Conservation (phyloP, 495 filamentous ascomycete genomes). For the Aspergillus cavernicola region DNA sequence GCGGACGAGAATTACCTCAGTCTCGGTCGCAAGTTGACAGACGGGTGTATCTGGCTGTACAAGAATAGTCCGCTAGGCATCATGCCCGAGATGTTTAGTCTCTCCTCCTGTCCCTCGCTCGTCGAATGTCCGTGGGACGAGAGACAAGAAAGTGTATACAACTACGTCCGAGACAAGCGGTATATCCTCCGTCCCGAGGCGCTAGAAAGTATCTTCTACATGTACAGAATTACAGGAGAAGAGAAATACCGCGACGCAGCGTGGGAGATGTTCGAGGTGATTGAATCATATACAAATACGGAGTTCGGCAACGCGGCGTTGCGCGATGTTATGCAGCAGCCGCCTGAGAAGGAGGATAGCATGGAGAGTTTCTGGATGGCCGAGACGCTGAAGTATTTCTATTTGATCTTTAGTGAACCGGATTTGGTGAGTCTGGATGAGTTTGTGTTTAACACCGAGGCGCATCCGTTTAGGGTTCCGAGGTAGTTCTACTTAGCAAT, state of each 20-base stretch:
- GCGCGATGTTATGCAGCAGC: conserved; percentile 33
- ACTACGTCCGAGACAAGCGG: conserved; percentile 30
- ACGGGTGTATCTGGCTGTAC: conserved; percentile 84
- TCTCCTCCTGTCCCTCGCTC: conserved; percentile 31
- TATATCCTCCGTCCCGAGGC: conserved; percentile 51
- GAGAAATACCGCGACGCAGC: conserved; percentile 52
- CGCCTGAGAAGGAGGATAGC: conserved; percentile 25
- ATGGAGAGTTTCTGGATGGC: conserved; percentile 58
- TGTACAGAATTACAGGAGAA: conserved; percentile 62
- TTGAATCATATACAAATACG: conserved; percentile 47
- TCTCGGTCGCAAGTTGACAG: conserved; percentile 67
- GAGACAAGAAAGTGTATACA: conserved; percentile 33
- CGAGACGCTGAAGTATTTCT: conserved; percentile 73
- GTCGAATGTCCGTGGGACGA: conserved; percentile 36
- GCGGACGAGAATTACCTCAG: conserved; percentile 60
- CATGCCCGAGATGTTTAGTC: conserved; percentile 43
- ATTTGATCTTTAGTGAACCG: conserved; percentile 58
- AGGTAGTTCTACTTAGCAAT: background rate
- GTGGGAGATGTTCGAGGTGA: conserved; percentile 61
- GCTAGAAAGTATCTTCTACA: conserved; percentile 58
- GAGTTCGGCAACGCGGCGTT: conserved; percentile 47
- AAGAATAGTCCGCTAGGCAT: conserved; percentile 33
- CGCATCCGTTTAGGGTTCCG: conserved; percentile 36
- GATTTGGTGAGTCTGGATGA: conserved; percentile 64
- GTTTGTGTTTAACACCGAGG: conserved; percentile 61